These are phyloP conservation scores for Cladophialophora exuberans DNA, from an alignment of 2,329 filamentous ascomycete species.

Conservation along the genomic window DNA sequence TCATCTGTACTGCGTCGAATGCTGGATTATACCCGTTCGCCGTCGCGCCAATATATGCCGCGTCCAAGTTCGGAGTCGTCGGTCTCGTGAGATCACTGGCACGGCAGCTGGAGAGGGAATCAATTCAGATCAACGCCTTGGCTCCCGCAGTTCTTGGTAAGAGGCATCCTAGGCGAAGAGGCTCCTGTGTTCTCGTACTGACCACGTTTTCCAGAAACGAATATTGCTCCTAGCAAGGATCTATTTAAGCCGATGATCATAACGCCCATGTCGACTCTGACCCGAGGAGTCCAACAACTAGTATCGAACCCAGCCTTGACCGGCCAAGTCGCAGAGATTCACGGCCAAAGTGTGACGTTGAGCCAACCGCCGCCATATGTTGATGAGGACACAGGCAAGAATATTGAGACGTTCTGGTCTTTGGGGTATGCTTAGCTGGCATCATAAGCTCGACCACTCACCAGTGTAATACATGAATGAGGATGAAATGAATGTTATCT, in stretches of 20 bases:
- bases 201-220: conserved; percentile 43
- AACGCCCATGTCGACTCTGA: conserved; percentile 56
- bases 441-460: not conserved
- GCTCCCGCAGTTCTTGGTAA: conserved; percentile 56
- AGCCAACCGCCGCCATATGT: conserved; percentile 50
- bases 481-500: too few relatives aligned
- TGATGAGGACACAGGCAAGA: conserved; percentile 53
- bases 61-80: conserved; percentile 54
- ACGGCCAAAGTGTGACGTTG: conserved; percentile 54
- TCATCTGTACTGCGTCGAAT: conserved; percentile 59
- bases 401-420: conserved; percentile 53
- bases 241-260: conserved; percentile 55
- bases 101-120: conserved; percentile 41
- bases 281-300: conserved; percentile 49
- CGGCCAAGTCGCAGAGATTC: conserved; percentile 56
- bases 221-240: conserved; percentile 48
- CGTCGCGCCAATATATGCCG: conserved; percentile 54
- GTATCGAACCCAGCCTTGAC: conserved; percentile 45
- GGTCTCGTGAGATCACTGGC: conserved; percentile 55
- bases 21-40: conserved; percentile 58
- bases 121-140: conserved; percentile 57
- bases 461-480: not conserved
- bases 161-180: conserved; percentile 15
- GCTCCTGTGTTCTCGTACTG: not conserved
- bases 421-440: conserved; percentile 50